Conservation (phyloP, 257 asterid genomes). For the Lantana camara region DNA sequence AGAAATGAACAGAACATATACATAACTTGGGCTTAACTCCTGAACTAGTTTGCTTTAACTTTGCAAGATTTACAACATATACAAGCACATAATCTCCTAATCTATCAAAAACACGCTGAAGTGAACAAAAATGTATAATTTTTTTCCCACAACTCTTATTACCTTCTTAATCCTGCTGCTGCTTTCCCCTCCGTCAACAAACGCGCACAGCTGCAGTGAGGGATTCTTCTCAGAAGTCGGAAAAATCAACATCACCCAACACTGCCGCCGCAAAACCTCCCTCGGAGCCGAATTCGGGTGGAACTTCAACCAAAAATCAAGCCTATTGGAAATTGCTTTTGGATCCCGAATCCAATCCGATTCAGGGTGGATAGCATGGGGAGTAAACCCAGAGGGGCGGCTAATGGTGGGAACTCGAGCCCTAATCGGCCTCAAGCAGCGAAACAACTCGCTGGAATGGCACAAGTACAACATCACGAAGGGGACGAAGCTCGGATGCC, state of each 20-base stretch:
- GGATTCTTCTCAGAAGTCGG: slow-evolving; percentile 27
- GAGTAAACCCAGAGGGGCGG: slow-evolving; percentile 51
- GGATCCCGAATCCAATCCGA: slow-evolving; percentile 37
- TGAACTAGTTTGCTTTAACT: not conserved
- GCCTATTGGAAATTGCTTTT: slow-evolving; percentile 44
- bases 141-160: not conserved
- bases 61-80: not conserved
- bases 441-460: not conserved
- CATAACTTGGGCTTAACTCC: slow-evolving; percentile 35
- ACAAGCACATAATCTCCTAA: not conserved
- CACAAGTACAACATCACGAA: slow-evolving; percentile 38
- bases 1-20: slow-evolving; percentile 32
- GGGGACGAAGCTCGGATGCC: slow-evolving; percentile 44
- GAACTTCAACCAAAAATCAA: slow-evolving; percentile 29
- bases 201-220: slow-evolving; percentile 36
- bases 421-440: slow-evolving; percentile 49
- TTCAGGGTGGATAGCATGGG: slow-evolving; percentile 75
- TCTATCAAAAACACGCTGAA: not conserved
- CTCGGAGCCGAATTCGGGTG: slow-evolving; percentile 53
- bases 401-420: slow-evolving; percentile 65
- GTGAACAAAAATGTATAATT: slow-evolving; percentile 16
- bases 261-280: slow-evolving; percentile 39
- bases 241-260: slow-evolving; percentile 13
- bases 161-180: not conserved
- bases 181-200: slow-evolving; percentile 18